A percentile compares a stretch with the other conserved stretches of the same genome.
These are phyloP conservation scores for Nicotiana attenuata DNA, from an alignment of 257 asterid species.

Conservation along the genomic window DNA sequence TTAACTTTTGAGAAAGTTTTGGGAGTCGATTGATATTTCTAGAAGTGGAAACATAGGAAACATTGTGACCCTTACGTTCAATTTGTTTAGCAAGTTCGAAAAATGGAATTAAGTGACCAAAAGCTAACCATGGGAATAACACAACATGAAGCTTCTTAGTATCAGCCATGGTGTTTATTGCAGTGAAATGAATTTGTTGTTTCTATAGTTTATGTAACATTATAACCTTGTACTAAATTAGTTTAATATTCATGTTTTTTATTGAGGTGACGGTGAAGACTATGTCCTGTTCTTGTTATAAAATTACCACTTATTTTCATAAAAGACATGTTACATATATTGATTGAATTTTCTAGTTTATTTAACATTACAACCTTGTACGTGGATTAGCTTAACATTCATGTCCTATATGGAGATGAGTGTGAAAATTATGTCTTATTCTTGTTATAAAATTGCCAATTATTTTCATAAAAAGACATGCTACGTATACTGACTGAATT, in stretches of 20 bases:
- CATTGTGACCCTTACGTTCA: constrained; percentile 41
- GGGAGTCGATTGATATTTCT: constrained; percentile 58
- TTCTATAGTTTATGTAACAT: not conserved
- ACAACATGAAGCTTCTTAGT: constrained; percentile 30
- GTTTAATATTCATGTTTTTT: not conserved
- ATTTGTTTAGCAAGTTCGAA: constrained; percentile 41
- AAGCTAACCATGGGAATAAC: constrained; percentile 63
- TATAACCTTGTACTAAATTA: not conserved
- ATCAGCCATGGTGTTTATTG: constrained; percentile 17
- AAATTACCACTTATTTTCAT: not conserved
- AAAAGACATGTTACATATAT: not conserved
- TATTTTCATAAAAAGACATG: not conserved
- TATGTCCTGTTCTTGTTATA: not conserved
- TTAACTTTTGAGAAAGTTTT: constrained; percentile 27
- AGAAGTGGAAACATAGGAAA: constrained; percentile 47
- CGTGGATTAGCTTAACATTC: not conserved
- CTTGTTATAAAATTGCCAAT: too few relatives aligned
- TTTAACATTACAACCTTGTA: not conserved
- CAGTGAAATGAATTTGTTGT: not conserved
- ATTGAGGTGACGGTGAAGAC: not conserved
- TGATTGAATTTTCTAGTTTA: not conserved
- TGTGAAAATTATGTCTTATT: not conserved
- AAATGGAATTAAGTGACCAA: constrained; percentile 54
- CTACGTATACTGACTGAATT: not conserved
- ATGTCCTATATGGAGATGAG: not conserved